Base-by-base conservation (phyloP, 805 yeast species). In the Saccharomycopsis sp. region DNA sequence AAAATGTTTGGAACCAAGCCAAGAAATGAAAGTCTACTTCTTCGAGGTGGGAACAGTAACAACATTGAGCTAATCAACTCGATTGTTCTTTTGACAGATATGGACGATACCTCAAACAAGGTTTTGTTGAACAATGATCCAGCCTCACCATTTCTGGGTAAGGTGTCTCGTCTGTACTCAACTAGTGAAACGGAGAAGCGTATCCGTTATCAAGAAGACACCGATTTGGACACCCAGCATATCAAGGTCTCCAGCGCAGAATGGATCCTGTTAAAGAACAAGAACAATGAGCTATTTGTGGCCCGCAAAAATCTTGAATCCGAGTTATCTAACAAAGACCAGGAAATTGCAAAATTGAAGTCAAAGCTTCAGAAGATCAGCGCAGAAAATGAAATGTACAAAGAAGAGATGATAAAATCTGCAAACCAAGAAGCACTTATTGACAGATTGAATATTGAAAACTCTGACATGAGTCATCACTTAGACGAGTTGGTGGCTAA, bases 231-330 rank as follows among this genome's bases (percentile, higher is more conserved):
- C 16, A 38, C 46, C 9, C 36, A 43, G 13, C 13, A 20, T 16
- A 38, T 43, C 10, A 38, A 29, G 15, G 41, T 46, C 4, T 16
- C 42, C 10, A 31, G n/a, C 12, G 2, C 32, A 7, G 49, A 47
- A 38, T 44, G 48, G 48, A 41, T 31, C 30, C 50, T 30, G 32
- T 52, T 16, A 43, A 52, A 18, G 47, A 41, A 41, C 26, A 30
- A 47, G 33, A 42, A 44, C 25, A 42, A 47, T 33, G 34, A 36
- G 23, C 38, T 62, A 13, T 45, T 48, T 19, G 48, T 45, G 15
- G n/a, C n/a, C n/a, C n/a, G n/a, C n/a, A 53, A 54, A 21, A 61
- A 60, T 38, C 39, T 41, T 4, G 46, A 38, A 1, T 36, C 55
- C 16, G 10, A 6, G n/a, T 25, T 25, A 2, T n/a, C 12, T 25